phyloP scores from a whole-genome alignment of 1,139 yeast species.

The Lodderomyces beijingensis region DNA sequence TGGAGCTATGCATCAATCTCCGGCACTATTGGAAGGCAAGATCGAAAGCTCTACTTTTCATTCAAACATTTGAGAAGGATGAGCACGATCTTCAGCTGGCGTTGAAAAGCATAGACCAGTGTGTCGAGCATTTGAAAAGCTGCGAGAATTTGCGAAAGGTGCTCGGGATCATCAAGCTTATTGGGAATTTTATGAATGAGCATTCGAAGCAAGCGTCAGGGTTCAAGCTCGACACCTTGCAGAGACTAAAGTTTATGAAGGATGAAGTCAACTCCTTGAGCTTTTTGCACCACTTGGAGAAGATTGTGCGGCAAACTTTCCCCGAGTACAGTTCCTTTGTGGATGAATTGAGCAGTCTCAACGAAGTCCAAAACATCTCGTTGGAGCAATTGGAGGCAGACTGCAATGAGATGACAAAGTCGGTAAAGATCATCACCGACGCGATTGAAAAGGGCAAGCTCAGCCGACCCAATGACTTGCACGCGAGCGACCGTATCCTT shows the following conservation, averaged over 20 bases:
- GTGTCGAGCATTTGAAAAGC: constrained; percentile 54
- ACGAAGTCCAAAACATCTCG: constrained; percentile 61
- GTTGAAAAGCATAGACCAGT: constrained; percentile 62
- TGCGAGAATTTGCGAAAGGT: constrained; percentile 66
- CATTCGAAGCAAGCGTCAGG: constrained; percentile 76
- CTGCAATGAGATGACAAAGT: constrained; percentile 57
- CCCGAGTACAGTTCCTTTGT: constrained; percentile 75
- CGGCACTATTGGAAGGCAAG: constrained; percentile 83
- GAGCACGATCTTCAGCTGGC: constrained; percentile 64
- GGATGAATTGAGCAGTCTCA: constrained; percentile 66
- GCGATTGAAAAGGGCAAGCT: constrained; percentile 70
- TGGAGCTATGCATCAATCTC: constrained; percentile 74
- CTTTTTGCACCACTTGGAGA: constrained; percentile 83
- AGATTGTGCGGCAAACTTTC: constrained; percentile 67
- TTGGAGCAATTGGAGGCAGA: constrained; percentile 74
- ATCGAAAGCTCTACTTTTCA: constrained; percentile 68
- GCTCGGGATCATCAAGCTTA: constrained; percentile 70
- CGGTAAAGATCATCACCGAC: constrained; percentile 48
- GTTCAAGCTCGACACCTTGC: constrained; percentile 77
- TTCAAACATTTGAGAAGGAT: constrained; percentile 69
- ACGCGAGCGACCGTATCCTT: constrained; percentile 73
- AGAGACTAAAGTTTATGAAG: constrained; percentile 79
- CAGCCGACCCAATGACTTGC: constrained; percentile 62
- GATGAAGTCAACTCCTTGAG: constrained; percentile 76
- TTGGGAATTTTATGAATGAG: constrained; percentile 95